These are phyloP conservation scores for Citrullus colocynthis DNA, from an alignment of 306 rosid species.

Conservation along the genomic window DNA sequence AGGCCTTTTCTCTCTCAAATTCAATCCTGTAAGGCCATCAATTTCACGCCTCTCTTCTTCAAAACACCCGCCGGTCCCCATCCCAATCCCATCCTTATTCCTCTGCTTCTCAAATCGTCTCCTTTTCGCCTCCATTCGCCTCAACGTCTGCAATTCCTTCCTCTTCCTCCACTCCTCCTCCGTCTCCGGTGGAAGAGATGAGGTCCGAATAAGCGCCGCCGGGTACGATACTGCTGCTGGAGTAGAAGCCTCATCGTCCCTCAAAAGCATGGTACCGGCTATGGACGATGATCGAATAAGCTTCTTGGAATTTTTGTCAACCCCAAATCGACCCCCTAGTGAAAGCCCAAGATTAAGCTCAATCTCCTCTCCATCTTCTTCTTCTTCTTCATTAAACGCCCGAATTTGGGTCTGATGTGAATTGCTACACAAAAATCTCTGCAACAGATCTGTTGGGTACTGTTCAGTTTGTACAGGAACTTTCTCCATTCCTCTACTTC, in stretches of 20 bases:
- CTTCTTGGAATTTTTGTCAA: constrained; percentile 45
- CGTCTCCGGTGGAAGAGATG: constrained; percentile 84
- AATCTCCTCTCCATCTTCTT: constrained; percentile 34
- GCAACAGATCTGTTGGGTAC: constrained; percentile 75
- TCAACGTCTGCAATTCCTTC: constrained; percentile 78
- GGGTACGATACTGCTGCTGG: constrained; percentile 22
- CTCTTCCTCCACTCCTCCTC: constrained; percentile 95
- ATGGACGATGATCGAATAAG: constrained; percentile 67
- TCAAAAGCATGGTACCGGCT: constrained; percentile 46
- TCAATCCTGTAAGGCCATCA: constrained; percentile 22
- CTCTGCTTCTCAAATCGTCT: constrained; percentile 83
- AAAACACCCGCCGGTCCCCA: constrained; percentile 2
- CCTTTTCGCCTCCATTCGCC: constrained; percentile 83
- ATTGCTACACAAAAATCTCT: constrained; percentile 31
- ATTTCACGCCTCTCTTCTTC: constrained; percentile 33
- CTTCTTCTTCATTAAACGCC: constrained; percentile 14
- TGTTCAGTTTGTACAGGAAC: constrained; percentile 32
- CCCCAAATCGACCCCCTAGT: constrained; percentile 82
- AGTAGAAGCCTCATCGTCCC: constrained; percentile 21
- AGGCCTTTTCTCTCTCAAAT: constrained; percentile 11
- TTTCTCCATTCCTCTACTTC: constrained; percentile 30
- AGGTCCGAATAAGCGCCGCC: constrained; percentile 34
- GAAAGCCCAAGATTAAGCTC: constrained; percentile 87
- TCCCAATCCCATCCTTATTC: constrained; percentile 32
- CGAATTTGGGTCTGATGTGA: constrained; percentile 9